These are phyloP conservation scores for Datisca glomerata DNA, from an alignment of 306 rosid species.

Conservation along the genomic window DNA sequence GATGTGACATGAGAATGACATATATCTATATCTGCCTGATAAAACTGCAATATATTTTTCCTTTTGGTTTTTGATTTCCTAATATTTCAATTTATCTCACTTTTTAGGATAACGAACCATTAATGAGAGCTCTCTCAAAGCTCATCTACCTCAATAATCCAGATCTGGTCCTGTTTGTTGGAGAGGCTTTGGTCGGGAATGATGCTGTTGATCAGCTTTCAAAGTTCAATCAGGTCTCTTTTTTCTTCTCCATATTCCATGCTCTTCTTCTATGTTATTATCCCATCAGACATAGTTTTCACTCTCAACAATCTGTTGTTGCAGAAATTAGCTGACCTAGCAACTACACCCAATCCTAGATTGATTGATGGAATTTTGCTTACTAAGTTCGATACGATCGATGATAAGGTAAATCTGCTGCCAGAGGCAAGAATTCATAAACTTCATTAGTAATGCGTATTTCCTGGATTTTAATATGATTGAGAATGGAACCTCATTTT, in stretches of 20 bases:
- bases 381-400: constrained; percentile 93
- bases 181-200: constrained; percentile 96
- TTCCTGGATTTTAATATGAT: too few species aligned
- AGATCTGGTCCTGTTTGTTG: constrained; percentile 90
- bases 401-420: constrained; percentile 61
- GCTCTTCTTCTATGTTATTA: neutral
- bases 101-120: constrained; percentile 86
- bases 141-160: constrained; percentile 84
- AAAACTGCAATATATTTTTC: neutral
- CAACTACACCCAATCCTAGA: constrained; percentile 50
- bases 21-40: constrained; percentile 5
- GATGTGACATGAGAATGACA: too few species aligned
- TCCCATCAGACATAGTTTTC: neutral
- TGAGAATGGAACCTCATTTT: too few species aligned
- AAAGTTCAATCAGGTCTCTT: constrained; percentile 82
- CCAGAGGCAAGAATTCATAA: too few species aligned
- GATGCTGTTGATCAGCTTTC: constrained; percentile 99
- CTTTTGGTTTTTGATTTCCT: neutral
- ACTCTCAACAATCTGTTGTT: constrained; percentile 4
- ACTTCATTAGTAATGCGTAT: too few species aligned
- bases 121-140: constrained; percentile 97
- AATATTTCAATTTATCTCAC: neutral
- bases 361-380: constrained; percentile 93
- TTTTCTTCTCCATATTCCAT: neutral
- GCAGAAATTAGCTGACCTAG: constrained; percentile 91